Evolutionary conservation across 176 grass and related monocot species (phyloP).

Genomic region (Aegilops longissima): DNA sequence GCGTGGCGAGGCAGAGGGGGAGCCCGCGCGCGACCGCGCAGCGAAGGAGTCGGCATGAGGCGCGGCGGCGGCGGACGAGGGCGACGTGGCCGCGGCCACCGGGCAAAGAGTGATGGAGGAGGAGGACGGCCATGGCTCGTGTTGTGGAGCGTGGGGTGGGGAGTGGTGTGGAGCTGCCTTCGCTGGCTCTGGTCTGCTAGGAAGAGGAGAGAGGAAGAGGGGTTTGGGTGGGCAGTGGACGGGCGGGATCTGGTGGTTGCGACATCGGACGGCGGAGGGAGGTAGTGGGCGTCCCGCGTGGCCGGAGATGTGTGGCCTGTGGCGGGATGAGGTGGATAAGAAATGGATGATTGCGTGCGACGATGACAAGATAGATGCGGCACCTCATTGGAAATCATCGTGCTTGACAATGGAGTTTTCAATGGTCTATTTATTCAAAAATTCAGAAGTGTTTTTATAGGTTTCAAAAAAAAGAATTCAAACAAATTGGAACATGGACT

Average conservation of each 20-base stretch:
- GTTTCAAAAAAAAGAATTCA: no score
- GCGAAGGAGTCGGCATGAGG: slow-evolving; percentile 30
- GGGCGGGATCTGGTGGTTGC: no score
- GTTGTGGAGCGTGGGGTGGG: slow-evolving; percentile 33
- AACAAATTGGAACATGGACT: no score
- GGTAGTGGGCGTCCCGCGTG: not conserved
- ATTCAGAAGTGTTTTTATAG: no score
- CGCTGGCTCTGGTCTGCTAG: slow-evolving; percentile 11
- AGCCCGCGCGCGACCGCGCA: slow-evolving; percentile 24
- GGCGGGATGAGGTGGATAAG: slow-evolving; percentile 50
- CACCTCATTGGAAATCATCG: not conserved
- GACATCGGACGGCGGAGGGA: slow-evolving; percentile 17
- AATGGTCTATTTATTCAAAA: not conserved
- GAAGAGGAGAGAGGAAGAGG: not conserved
- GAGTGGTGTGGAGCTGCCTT: slow-evolving; percentile 10
- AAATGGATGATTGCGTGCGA: slow-evolving; percentile 22
- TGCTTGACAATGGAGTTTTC: no score
- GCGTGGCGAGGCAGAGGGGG: slow-evolving; percentile 43
- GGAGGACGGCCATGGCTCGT: slow-evolving; percentile 33
- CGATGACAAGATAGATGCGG: not conserved
- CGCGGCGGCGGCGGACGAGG: slow-evolving; percentile 3
- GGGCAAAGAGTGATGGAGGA: no score
- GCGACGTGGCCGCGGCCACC: slow-evolving; percentile 6
- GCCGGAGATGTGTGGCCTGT: slow-evolving; percentile 25
- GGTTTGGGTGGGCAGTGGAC: slow-evolving; percentile 29